Conservation (phyloP, 345 rosid genomes). For the Trapa bicornis region DNA sequence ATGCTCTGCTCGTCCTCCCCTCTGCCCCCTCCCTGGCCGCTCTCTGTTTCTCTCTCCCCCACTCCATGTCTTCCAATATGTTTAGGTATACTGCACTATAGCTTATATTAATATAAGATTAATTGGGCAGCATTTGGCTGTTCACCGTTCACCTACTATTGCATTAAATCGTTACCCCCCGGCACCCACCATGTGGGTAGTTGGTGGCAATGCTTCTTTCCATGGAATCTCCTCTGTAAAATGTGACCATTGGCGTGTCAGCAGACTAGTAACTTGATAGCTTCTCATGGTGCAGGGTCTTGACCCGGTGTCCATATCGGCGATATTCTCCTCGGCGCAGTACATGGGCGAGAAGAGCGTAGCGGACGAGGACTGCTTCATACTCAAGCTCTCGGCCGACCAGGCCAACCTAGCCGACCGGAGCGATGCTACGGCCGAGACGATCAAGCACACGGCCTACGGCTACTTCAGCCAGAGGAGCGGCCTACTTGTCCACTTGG, state of each 20-base stretch:
- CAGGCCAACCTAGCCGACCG: conserved; percentile 58
- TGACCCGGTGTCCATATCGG: conserved; percentile 78
- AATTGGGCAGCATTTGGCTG: too few relatives aligned
- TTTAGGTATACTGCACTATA: too few relatives aligned
- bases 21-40: too few relatives aligned
- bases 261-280: too few relatives aligned
- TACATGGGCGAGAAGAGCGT: conserved; percentile 77
- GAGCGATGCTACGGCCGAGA: conserved; percentile 79
- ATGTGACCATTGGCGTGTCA: background rate
- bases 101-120: too few relatives aligned
- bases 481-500: conserved; percentile 58
- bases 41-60: background rate
- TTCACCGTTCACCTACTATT: too few relatives aligned
- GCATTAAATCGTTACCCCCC: too few relatives aligned
- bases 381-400: conserved; percentile 64
- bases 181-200: too few relatives aligned
- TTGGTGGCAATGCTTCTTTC: too few relatives aligned
- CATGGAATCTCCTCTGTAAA: too few relatives aligned
- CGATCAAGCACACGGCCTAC: conserved; percentile 73
- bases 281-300: conserved; percentile 46
- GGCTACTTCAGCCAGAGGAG: conserved; percentile 94
- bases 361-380: conserved; percentile 55
- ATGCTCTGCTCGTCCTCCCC: too few relatives aligned
- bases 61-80: too few relatives aligned
- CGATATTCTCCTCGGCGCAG: conserved; percentile 66